Conservation (phyloP, 371 early-diverging fungal species). For the Actinomortierella ambigua region DNA sequence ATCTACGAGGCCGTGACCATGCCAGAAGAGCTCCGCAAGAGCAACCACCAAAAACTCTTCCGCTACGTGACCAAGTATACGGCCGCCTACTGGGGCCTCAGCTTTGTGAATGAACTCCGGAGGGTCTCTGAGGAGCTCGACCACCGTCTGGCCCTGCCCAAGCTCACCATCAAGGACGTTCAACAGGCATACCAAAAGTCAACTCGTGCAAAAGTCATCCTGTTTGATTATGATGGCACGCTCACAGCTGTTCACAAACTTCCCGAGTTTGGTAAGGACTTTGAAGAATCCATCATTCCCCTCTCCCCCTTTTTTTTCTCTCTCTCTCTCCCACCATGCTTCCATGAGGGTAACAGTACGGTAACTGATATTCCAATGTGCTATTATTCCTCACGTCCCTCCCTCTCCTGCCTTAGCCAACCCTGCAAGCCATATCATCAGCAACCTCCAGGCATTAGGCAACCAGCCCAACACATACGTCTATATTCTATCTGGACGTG, state of each 20-base stretch:
- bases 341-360: too few relatives aligned
- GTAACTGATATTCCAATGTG: background rate
- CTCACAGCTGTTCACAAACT: slow-evolving; percentile 81
- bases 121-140: slow-evolving; percentile 57
- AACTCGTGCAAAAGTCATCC: slow-evolving; percentile 67
- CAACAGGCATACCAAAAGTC: slow-evolving; percentile 50
- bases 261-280: slow-evolving; percentile 80
- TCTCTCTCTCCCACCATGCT: background rate
- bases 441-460: slow-evolving; percentile 70
- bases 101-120: slow-evolving; percentile 89
- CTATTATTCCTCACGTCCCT: too few relatives aligned
- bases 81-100: slow-evolving; percentile 97
- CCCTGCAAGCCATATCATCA: slow-evolving; percentile 70
- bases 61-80: slow-evolving; percentile 97
- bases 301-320: background rate
- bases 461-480: slow-evolving; percentile 85
- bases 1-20: slow-evolving; percentile 94
- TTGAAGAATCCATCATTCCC: too few relatives aligned
- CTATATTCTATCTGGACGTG: slow-evolving; percentile 92
- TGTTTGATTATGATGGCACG: slow-evolving; percentile 97
- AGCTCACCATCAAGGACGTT: slow-evolving; percentile 53
- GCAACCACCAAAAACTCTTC: slow-evolving; percentile 91
- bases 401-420: slow-evolving; percentile 48
- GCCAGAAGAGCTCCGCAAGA: slow-evolving; percentile 77
- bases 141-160: slow-evolving; percentile 72